phyloP scores from a whole-genome alignment of 768 basidiomycete species.

The Mycena floridula region DNA sequence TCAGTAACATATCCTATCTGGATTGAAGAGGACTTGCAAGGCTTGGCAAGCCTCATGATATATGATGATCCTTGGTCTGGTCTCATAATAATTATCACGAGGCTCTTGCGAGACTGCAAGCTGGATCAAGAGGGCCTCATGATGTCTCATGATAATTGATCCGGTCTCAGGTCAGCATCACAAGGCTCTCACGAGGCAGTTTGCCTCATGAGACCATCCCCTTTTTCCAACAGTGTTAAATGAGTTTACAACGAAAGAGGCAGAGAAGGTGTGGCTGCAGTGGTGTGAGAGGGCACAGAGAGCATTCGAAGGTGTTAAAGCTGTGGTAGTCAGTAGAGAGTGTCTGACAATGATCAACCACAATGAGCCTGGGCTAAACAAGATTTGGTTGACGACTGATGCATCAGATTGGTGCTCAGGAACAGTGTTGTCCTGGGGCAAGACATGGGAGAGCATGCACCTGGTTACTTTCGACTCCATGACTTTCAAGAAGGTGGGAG shows the following conservation, averaged over 20 bases:
- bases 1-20: no score
- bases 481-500: not conserved
- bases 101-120: no score
- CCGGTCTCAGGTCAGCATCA: no score
- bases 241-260: constrained; percentile 11
- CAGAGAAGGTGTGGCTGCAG: constrained; percentile 2
- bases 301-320: constrained; percentile 20
- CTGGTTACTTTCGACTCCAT: constrained; percentile 16
- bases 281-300: constrained; percentile 12
- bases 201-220: no score
- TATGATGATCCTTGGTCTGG: no score
- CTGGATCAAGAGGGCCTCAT: no score
- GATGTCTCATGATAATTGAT: no score
- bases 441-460: constrained; percentile 16
- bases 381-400: constrained; percentile 24
- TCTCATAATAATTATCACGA: no score
- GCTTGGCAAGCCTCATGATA: no score
- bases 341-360: constrained; percentile 25
- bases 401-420: constrained; percentile 16
- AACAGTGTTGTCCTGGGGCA: constrained; percentile 16
- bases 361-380: constrained; percentile 12
- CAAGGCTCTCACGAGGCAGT: no score
- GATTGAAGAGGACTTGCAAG: no score
- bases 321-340: constrained; percentile 11
- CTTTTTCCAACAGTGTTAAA: no score